Evolutionary conservation across 352 stramenopile genomes (phyloP), one percentile per base, ranked within the genome.

Genomic region (Thraustotheca clavata): DNA sequence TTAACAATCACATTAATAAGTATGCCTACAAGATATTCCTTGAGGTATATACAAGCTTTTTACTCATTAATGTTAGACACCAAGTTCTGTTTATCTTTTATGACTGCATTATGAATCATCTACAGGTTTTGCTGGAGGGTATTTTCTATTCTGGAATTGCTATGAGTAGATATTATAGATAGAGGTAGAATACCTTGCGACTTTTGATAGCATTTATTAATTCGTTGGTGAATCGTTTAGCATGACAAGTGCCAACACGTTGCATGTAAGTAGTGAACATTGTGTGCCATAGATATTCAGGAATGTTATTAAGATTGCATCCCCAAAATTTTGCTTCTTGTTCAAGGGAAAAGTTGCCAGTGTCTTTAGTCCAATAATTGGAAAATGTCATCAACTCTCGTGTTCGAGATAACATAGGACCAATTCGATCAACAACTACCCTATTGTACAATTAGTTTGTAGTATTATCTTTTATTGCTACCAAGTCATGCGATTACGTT

Each of bases 331-430:
- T 24, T 18, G 43, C 43, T 18, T 52, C 43, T 24, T 52, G 43
- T 2, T 52, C 43, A 9, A 52, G 43, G 9, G 43, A 52, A 11
- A 52, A 31, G n/a, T 52, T 52, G 43, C 43, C 43, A 31, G 7
- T 24, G 24, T 52, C 43, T 9, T 52, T 52, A 2, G 43, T 52
- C 43, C 43, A 52, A 31, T 52, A 52, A 31, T 52, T 52, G 43
- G 43, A 52, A 31, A 52, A 31, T 31, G 43, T 52, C 43, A 52
- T 52, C 16, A 52, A 52, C 43, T 52, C 43, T 11, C 43, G 43
- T 11, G 43, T 52, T 18, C 43, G 43, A 14, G 43, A 35, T 18
- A 11, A 14, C 43, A 52, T 11, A 2, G 43, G n/a, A 2, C 43
- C 43, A 7, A 52, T 52, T 11, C 43, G 43, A 18, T n/a, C n/a